Percentiles rank a stretch among this genome's conserved stretches.
phyloP scores from a whole-genome alignment of 768 basidiomycete genomes.

The Boletus sp. region DNA sequence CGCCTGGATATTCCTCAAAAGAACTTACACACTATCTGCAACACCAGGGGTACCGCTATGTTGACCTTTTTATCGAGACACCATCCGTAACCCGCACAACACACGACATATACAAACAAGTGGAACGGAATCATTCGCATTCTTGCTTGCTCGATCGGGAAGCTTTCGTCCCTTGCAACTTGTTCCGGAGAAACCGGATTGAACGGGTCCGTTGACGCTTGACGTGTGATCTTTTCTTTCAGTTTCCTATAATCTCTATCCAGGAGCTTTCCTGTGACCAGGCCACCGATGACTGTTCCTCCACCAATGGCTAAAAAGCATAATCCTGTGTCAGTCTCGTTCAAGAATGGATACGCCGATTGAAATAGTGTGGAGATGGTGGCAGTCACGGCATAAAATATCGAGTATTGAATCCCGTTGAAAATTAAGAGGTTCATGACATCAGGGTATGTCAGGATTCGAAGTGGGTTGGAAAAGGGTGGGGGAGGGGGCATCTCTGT shows the following conservation, averaged over 20 bases:
- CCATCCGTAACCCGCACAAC: slow-evolving; percentile 61
- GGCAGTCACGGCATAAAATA: slow-evolving; percentile 48
- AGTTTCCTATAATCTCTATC: slow-evolving; percentile 62
- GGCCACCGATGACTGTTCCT: slow-evolving; percentile 63
- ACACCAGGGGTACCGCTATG: slow-evolving; percentile 54
- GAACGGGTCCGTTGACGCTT: slow-evolving; percentile 22
- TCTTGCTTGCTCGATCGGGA: slow-evolving; percentile 63
- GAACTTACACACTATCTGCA: slow-evolving; percentile 36
- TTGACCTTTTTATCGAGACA: slow-evolving; percentile 47
- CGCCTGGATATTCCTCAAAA: background rate
- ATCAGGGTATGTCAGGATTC: slow-evolving; percentile 38
- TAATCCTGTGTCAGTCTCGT: slow-evolving; percentile 58
- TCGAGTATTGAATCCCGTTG: slow-evolving; percentile 53
- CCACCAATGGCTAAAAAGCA: slow-evolving; percentile 77
- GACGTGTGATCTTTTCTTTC: slow-evolving; percentile 19
- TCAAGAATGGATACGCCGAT: slow-evolving; percentile 47
- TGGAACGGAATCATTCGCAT: slow-evolving; percentile 46
- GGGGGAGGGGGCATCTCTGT: slow-evolving; percentile 4
- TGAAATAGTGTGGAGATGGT: slow-evolving; percentile 52
- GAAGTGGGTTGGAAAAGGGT: slow-evolving; percentile 39
- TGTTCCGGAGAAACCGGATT: slow-evolving; percentile 18
- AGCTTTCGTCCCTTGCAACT: slow-evolving; percentile 36
- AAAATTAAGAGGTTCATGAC: slow-evolving; percentile 41
- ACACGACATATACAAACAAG: slow-evolving; percentile 37
- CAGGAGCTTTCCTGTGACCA: slow-evolving; percentile 58